These are phyloP conservation scores for Schizochytrium sp. DNA, from an alignment of 108 stramenopile species.

Conservation along the genomic window DNA sequence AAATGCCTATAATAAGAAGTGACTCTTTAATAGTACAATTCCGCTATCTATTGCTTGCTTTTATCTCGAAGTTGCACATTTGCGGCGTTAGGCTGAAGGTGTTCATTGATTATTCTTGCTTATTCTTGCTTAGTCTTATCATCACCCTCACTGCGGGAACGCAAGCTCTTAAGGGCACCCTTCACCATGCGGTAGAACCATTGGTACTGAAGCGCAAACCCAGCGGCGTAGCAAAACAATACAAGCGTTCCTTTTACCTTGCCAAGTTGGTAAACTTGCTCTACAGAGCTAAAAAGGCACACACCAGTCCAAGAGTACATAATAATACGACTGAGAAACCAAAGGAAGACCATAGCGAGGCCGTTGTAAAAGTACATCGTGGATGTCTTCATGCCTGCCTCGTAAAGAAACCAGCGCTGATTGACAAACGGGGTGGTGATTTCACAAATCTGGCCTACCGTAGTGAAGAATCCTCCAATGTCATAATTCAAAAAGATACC, in stretches of 20 bases:
- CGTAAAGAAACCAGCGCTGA: conserved; percentile 53
- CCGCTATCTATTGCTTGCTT: too few species aligned
- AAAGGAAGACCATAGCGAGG: conserved; percentile 10
- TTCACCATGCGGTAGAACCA: conserved; percentile 50
- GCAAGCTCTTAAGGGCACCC: conserved; percentile 56
- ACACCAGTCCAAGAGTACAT: neutral
- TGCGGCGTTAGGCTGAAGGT: neutral
- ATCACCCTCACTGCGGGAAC: neutral
- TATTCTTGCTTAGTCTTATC: conserved; percentile 25
- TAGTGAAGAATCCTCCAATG: neutral
- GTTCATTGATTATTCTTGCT: neutral
- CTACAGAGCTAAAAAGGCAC: neutral
- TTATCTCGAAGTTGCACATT: too few species aligned
- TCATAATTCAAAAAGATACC: neutral
- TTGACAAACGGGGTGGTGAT: conserved; percentile 53
- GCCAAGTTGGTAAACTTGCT: neutral
- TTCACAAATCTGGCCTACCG: conserved; percentile 6
- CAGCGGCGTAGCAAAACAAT: neutral
- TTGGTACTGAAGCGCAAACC: conserved; percentile 37
- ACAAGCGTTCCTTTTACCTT: neutral
- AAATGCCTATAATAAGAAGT: too few species aligned
- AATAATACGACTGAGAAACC: conserved; percentile 55
- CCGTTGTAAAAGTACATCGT: conserved; percentile 60
- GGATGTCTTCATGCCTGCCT: conserved; percentile 22
- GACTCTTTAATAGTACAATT: too few species aligned